Evolutionary conservation across 306 rosid species (phyloP), one percentile per base, ranked within the genome.

Genomic region (Bauhinia variegata): DNA sequence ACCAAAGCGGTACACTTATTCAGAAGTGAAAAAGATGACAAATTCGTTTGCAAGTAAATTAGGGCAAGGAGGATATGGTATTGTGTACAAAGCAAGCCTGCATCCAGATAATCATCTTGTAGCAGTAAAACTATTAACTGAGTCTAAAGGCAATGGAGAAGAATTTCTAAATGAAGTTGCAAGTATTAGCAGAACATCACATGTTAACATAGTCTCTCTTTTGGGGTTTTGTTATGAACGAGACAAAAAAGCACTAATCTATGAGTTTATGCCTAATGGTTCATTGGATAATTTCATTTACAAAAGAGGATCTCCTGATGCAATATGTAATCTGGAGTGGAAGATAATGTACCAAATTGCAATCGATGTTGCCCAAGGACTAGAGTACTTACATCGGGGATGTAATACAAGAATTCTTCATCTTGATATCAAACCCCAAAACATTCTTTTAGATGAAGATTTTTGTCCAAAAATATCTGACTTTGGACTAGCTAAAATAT

Each of bases 161-260:
- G 76, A 76, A 6, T 63, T 76, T 8, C 18, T 75, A 5, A 68
- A 77, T 15, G 76, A 77, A 39, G 68, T 77, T n/a, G 68, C 36
- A 8, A 77, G 73, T 59, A 77, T 77, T 41, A 74, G 73, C 1
- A 56, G 63, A 70, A 70, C 76, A 7, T 76, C 81, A 1, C 76
- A 76, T 19, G 76, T 70, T 11, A 77, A 77, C 10, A 8, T 76
- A 17, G 73, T 70, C 28, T 41, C 37, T 49, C 68, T 44, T 44
- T 12, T n/a, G 2, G 15, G 50, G 3, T 44, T 44, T 12, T 44
- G 50, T n/a, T 44, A 44, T n/a, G 14, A 44, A 44, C 4, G 14
- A 5, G 13, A 11, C 0, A 44, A 42, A 42, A 42, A 61, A 44
- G 80, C 75, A 4, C 5, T 75, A 7, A 60, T 75, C 15, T 62